phyloP scores from a whole-genome alignment of 352 stramenopile genomes.

The Globisporangium echinulatum region DNA sequence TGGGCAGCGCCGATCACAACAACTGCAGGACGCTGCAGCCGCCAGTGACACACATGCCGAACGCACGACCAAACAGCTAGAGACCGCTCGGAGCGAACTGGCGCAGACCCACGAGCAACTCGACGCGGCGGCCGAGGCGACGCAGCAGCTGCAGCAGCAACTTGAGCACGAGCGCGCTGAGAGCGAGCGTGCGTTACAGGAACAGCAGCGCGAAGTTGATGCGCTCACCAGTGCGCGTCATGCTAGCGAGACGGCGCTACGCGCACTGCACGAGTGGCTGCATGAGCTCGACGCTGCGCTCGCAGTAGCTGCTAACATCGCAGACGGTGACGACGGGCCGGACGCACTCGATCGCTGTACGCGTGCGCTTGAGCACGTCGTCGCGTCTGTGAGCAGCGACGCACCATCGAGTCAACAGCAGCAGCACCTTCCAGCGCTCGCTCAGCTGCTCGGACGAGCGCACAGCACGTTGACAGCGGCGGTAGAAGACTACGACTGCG shows the following conservation, averaged over 20 bases:
- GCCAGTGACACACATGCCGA: background rate
- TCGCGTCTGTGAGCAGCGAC: background rate
- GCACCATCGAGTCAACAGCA: no score
- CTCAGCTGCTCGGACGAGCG: conserved; percentile 5
- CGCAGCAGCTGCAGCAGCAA: conserved; percentile 14
- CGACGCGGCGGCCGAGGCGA: conserved; percentile 10
- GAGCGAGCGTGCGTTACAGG: conserved; percentile 12
- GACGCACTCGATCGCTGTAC: background rate
- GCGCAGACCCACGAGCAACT: conserved; percentile 13
- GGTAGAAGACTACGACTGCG: conserved; percentile 7
- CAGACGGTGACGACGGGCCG: no score
- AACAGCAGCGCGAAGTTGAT: conserved; percentile 13
- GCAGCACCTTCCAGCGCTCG: conserved; percentile 1
- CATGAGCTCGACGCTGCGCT: conserved; percentile 34
- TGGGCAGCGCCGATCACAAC: conserved; percentile 12
- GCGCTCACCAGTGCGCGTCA: conserved; percentile 9
- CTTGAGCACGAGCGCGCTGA: conserved; percentile 14
- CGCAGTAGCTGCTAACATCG: conserved; percentile 2
- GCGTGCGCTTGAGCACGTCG: background rate
- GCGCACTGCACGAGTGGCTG: conserved; percentile 20
- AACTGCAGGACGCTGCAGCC: background rate
- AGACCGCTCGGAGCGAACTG: conserved; percentile 4
- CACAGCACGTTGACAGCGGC: background rate
- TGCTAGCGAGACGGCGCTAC: conserved; percentile 12
- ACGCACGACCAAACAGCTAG: conserved; percentile 9